Evolutionary conservation across 2,329 filamentous ascomycete genomes (phyloP).

Genomic region (Camptophora hylomeconis): DNA sequence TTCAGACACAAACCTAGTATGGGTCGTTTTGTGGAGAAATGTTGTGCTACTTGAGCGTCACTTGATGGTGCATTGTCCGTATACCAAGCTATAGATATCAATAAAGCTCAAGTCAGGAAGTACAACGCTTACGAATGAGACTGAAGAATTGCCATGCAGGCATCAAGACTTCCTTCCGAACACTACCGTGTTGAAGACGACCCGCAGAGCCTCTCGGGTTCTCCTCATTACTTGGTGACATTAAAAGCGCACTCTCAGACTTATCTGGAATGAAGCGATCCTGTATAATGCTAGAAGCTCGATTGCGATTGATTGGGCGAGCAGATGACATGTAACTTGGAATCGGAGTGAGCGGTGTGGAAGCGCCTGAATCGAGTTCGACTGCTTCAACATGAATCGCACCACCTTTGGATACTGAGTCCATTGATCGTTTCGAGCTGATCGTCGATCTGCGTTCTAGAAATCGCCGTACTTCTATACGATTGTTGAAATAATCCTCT

Average conservation of each 20-base stretch:
- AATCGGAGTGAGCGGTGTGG: constrained; percentile 20
- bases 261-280: constrained; percentile 29
- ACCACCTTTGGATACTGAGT: constrained; percentile 25
- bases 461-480: constrained; percentile 76
- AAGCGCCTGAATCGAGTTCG: constrained; percentile 22
- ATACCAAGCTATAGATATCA: constrained; percentile 61
- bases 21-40: constrained; percentile 70
- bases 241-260: constrained; percentile 29
- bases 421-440: constrained; percentile 27
- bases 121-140: constrained; percentile 57
- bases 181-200: constrained; percentile 25
- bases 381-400: constrained; percentile 29
- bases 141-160: constrained; percentile 97
- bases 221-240: constrained; percentile 19
- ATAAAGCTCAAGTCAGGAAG: constrained; percentile 17
- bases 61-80: constrained; percentile 51
- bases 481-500: constrained; percentile 89
- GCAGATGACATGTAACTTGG: constrained; percentile 19
- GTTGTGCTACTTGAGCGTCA: constrained; percentile 73
- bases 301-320: constrained; percentile 16
- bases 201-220: constrained; percentile 20
- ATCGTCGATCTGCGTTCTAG: constrained; percentile 48
- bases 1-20: constrained; percentile 89
- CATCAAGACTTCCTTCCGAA: constrained; percentile 75
- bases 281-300: constrained; percentile 30